Base-by-base conservation (phyloP, 257 asterid species). In the Oldenlandia corymbosa region DNA sequence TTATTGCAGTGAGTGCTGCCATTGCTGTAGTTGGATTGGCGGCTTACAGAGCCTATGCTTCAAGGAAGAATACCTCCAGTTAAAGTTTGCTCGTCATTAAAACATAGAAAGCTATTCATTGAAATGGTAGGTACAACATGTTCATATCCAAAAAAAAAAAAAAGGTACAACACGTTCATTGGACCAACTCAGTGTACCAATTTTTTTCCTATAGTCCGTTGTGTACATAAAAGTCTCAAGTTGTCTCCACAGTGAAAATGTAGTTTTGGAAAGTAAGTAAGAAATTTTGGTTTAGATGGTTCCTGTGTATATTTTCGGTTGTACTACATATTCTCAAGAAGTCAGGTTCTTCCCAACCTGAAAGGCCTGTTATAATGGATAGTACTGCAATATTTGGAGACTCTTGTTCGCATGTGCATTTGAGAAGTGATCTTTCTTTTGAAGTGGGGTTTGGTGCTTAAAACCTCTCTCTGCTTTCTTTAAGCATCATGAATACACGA, bases 1-100 rank as follows among this genome's bases (percentile, higher is more conserved):
- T 28, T 3, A 21, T 66, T 68, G 78, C 95, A 92, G 99, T 92
- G 77, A 95, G 88, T 62, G 90, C 96, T 66, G 99, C 96, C 59
- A 79, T 84, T 61, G 79, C 91, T 26, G 81, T 89, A 50, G 77
- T 92, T 76, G 99, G 97, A 69, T 66, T 89, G 80, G 88, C 86
- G 14, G 97, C 91, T 27, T 90, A 84, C 72, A 84, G 94, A 64
- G 74, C 85, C 63, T 89, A 85, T 76, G 84, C 87, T 69, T 85
- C 96, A 69, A 81, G 89, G 81, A 92, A 79, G 86, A 87, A 77
- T 69, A 63, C 80, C 73, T 68, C 90, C 58, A 72, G 75, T 79
- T 90, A 85, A 75, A 77, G n/a, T 59, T 67, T 30, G 71, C 64
- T 31, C 48, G 14, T 28, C 14, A 39, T 39, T 41, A 18, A 37